Base-by-base conservation (phyloP, 345 rosid genomes). In the Lumnitzera littorea region DNA sequence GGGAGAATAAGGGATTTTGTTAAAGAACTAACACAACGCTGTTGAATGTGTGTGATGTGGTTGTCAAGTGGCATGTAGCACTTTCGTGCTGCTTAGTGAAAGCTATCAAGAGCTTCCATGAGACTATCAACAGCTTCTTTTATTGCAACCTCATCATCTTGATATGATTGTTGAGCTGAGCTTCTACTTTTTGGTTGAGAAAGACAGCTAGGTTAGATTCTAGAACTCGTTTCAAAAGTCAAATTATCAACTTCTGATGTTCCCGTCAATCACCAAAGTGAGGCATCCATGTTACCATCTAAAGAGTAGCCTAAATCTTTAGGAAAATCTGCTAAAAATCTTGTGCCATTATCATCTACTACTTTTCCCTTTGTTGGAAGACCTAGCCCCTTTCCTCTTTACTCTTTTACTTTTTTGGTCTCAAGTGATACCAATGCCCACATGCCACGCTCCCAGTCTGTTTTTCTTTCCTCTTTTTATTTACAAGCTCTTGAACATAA, bases 361-460 rank as follows among this genome's bases (percentile, higher is more conserved):
- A 74, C 88, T 48, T 80, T 79, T 65, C 82, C 84, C 13, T 51
- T 52, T 54, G 61, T 78, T 10, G 67, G 66, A 41, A 64, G 71
- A 52, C 67, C 74, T 61, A 48, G 20, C 24, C 55, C 66, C 46
- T 64, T 61, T 53, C 54, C 53, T 65, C 56, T 55, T 7, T 36
- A 58, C 62, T 59, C 84, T 62, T 75, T 82, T 59, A 52, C 78
- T 50, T 53, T 70, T 17, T 56, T 72, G 62, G 68, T 70, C 48
- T 72, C 85, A 58, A 56, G 56, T n/a, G 73, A 89, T 52, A 55
- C 74, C 13, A 53, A 76, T 62, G 78, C 91, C 88, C 88, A 31
- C 78, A 67, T 64, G 89, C 82, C 84, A 94, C 48, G 98, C 98
- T 46, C 98, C 94, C 7, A 85, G 94, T 13, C 20, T 20, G 20